Evolutionary conservation across 2,329 filamentous ascomycete genomes (phyloP).

Genomic region (Zymoseptoria passerinii): DNA sequence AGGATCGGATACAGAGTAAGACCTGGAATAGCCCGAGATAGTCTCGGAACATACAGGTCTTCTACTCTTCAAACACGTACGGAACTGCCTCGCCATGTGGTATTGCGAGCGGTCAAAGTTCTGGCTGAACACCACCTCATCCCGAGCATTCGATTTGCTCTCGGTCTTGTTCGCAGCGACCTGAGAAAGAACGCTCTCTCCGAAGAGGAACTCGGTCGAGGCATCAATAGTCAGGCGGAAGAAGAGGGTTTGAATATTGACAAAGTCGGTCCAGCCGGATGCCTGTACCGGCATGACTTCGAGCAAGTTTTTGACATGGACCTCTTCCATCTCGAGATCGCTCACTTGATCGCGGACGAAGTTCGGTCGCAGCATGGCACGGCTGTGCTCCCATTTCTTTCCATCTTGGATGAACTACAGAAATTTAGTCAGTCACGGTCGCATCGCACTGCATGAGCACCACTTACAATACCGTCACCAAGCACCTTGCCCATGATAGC

Average conservation of each 20-base stretch:
- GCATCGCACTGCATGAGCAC: not conserved
- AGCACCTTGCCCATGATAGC: conserved; percentile 25
- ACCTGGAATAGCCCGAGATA: too few relatives aligned
- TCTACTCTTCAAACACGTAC: conserved; percentile 7
- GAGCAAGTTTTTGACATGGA: conserved; percentile 30
- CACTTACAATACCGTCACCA: conserved; percentile 26
- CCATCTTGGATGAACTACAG: conserved; percentile 28
- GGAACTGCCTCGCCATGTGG: conserved; percentile 30
- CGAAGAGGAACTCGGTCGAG: conserved; percentile 40
- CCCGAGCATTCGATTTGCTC: conserved; percentile 16
- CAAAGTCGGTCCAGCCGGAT: conserved; percentile 26
- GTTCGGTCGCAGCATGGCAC: conserved; percentile 32
- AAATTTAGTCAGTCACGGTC: conserved; percentile 1
- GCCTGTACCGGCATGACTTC: conserved; percentile 21
- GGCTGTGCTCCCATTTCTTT: conserved; percentile 30
- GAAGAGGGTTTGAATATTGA: conserved; percentile 34
- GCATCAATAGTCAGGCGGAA: conserved; percentile 44
- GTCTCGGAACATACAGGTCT: conserved; percentile 7
- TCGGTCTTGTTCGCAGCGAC: conserved; percentile 25
- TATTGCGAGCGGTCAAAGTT: conserved; percentile 38
- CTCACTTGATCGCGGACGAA: conserved; percentile 32
- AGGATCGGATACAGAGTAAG: too few relatives aligned
- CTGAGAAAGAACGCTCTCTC: conserved; percentile 34
- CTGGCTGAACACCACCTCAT: conserved; percentile 33
- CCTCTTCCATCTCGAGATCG: conserved; percentile 31